Conservation (phyloP, 1,284 basidiomycete genomes). For the Pseudozyma sp. region DNA sequence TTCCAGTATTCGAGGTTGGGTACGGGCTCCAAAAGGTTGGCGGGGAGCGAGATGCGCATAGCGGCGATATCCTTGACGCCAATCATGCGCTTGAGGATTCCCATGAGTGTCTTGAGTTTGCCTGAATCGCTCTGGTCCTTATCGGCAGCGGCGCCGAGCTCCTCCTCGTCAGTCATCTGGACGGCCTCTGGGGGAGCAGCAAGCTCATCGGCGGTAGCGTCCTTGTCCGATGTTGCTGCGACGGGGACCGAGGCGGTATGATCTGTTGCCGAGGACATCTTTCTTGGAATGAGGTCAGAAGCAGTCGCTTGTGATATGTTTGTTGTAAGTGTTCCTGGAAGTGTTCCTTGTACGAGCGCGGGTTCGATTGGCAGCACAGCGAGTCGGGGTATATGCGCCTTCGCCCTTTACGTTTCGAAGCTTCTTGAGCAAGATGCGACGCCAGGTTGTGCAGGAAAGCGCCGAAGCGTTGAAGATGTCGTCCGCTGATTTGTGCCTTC, state of each 20-base stretch:
- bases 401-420: background rate
- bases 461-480: too few species aligned
- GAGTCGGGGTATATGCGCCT: background rate
- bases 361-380: background rate
- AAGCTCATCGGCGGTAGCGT: slow-evolving; percentile 55
- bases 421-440: too few species aligned
- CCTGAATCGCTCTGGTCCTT: slow-evolving; percentile 62
- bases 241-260: slow-evolving; percentile 16
- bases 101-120: slow-evolving; percentile 64
- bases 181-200: slow-evolving; percentile 56
- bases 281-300: background rate
- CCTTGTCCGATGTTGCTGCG: slow-evolving; percentile 33
- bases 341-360: too few species aligned
- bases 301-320: too few species aligned
- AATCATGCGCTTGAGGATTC: slow-evolving; percentile 64
- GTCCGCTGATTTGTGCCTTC: too few species aligned
- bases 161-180: slow-evolving; percentile 62
- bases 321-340: too few species aligned
- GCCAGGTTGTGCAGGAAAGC: too few species aligned
- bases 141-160: slow-evolving; percentile 56
- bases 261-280: slow-evolving; percentile 31
- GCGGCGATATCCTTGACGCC: slow-evolving; percentile 67
- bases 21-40: slow-evolving; percentile 65
- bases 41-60: slow-evolving; percentile 65
- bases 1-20: slow-evolving; percentile 72